Base-by-base conservation (phyloP, 768 basidiomycete genomes). In the Gyrodon lividus region DNA sequence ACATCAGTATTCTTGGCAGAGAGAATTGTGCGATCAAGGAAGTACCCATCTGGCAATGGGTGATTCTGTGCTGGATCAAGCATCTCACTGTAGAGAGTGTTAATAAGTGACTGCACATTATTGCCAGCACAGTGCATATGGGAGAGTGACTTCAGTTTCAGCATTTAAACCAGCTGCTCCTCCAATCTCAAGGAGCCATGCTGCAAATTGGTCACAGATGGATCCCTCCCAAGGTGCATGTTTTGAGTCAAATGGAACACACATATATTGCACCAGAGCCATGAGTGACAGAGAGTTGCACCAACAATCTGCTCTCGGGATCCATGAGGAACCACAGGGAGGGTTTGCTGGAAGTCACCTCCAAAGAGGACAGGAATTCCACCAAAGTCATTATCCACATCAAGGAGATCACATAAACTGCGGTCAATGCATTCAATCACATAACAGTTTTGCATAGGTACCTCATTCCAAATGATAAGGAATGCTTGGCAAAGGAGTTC, bases 381-480 rank as follows among this genome's bases (percentile, higher is more conserved):
- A 35, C 73, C 77, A 73, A 77, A 81, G 5, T 65, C 65, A 6
- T 23, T 28, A n/a, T n/a, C n/a, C n/a, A n/a, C n/a, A n/a, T n/a
- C n/a, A n/a, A n/a, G n/a, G n/a, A n/a, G n/a, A n/a, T 78, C 74
- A 5, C 59, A 50, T 0, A 73, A 44, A 1, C 71, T 71, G 0
- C 65, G 42, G 51, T 79, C 73, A 0, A 80, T 59, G 16, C 74
- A 71, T 50, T 80, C 77, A 3, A 70, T 17, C 0, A 60, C 64
- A 59, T 64, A 61, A 0, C 64, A 52, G 52, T 79, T 65, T 46
- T 77, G 74, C 47, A 70, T 70, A 1, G 65, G 48, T 47, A 54
- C 48, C 58, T 78, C 75, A 65, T 79, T 77, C 74, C 72, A 77
- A 10, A 79, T 74, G 47, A 76, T 73, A 4, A 73, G 40, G 14